Evolutionary conservation across 805 yeast species (phyloP), one percentile per base, ranked within the genome.

Genomic region (Spencermartinsiella europaea): DNA sequence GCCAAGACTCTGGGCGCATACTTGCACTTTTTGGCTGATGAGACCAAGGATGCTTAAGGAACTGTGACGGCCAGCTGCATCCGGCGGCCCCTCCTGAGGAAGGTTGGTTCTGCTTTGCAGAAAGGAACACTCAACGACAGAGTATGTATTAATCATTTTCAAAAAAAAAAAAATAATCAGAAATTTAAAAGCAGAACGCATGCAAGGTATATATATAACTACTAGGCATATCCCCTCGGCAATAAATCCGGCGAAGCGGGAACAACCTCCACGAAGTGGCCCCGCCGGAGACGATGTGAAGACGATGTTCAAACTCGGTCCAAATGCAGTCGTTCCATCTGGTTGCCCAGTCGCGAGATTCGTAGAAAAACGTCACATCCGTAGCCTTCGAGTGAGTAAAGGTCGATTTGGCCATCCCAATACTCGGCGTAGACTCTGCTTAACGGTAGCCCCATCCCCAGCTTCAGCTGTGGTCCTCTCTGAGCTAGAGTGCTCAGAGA

Each of bases 371-470:
- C 89, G 60, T 91, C 99, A 33, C 93, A 80, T 2, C 99, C 99
- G 56, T 83, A 87, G 2, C 96, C 97, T 49, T 88, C 91, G 43
- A 91, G 69, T 0, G 95, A 83, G 55, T 82, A 82, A 74, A 91
- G 77, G 49, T 81, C 82, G 42, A 91, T 65, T 43, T 83, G 85
- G 4, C 98, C 98, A 56, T 90, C 93, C 98, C 98, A 91, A 65
- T 91, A 91, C 57, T 91, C 97, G 0, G 95, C 87, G 61, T 91
- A 91, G 0, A 90, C 87, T 55, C 86, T 82, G 58, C 96, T 85
- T 84, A 91, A 81, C 0, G 98, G 96, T 50, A 91, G 69, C 0
- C 97, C 96, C 49, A 91, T 74, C 0, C 97, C 97, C 22, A 91
- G 67, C 44, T 84, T 85, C 56, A 76, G 76, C 49, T 84, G 76